These are phyloP conservation scores for Starmerella asiatica DNA, from an alignment of 805 yeast species.

Conservation along the genomic window DNA sequence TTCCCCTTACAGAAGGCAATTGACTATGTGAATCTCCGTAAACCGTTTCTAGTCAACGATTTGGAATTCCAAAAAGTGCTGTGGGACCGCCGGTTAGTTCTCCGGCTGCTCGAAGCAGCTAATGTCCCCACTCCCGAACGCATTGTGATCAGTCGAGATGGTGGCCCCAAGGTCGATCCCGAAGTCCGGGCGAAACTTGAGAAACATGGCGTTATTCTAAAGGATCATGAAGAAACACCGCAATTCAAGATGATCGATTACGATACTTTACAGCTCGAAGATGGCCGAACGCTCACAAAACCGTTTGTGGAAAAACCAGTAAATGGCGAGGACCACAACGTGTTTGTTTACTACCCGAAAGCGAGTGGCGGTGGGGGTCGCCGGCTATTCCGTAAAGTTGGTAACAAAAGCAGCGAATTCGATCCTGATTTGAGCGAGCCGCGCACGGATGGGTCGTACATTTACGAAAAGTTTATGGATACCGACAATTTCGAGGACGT, in stretches of 20 bases:
- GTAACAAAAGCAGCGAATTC: slow-evolving; percentile 91
- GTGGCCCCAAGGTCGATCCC: slow-evolving; percentile 78
- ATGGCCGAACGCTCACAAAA: slow-evolving; percentile 43
- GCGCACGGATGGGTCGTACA: slow-evolving; percentile 78
- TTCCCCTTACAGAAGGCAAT: slow-evolving; percentile 95
- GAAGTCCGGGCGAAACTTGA: slow-evolving; percentile 48
- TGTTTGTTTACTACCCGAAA: slow-evolving; percentile 76
- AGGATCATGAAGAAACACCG: slow-evolving; percentile 33
- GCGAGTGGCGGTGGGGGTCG: slow-evolving; percentile 97
- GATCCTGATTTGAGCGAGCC: slow-evolving; percentile 66
- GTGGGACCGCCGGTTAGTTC: slow-evolving; percentile 94
- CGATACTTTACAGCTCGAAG: slow-evolving; percentile 74
- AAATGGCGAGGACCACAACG: slow-evolving; percentile 97
- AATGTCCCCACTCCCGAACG: slow-evolving; percentile 84
- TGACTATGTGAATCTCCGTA: slow-evolving; percentile 70
- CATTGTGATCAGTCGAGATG: slow-evolving; percentile 84
- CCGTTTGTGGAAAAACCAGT: slow-evolving; percentile 98
- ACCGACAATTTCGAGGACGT: slow-evolving; percentile 98
- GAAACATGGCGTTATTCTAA: slow-evolving; percentile 44
- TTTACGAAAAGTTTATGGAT: slow-evolving; percentile 92
- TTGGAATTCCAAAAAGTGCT: slow-evolving; percentile 77
- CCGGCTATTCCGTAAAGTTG: slow-evolving; percentile 83
- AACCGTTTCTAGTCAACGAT: slow-evolving; percentile 83
- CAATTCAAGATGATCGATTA: slow-evolving; percentile 74
- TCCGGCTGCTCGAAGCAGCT: slow-evolving; percentile 61